phyloP scores from a whole-genome alignment of 2,329 filamentous ascomycete genomes.

The Scedosporium boydii region DNA sequence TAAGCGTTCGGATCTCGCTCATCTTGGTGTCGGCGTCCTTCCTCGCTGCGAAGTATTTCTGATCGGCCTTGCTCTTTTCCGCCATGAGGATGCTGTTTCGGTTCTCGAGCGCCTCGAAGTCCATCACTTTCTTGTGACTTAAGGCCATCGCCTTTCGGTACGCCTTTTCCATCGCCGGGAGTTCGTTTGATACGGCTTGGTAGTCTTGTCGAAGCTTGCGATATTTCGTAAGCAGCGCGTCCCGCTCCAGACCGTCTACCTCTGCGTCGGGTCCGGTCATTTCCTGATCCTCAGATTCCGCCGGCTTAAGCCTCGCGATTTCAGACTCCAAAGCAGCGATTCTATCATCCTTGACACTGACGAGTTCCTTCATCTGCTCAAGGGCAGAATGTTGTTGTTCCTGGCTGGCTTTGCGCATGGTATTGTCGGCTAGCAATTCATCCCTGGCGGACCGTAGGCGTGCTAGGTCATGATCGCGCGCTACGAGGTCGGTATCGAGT shows the following conservation, averaged over 20 bases:
- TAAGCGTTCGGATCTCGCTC: conserved; percentile 67
- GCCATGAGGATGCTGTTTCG: conserved; percentile 63
- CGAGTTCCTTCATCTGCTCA: conserved; percentile 70
- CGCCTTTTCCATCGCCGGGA: conserved; percentile 81
- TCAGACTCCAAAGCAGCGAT: conserved; percentile 78
- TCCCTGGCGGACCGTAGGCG: conserved; percentile 78
- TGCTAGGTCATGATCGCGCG: conserved; percentile 74
- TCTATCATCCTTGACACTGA: conserved; percentile 67
- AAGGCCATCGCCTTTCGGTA: conserved; percentile 83
- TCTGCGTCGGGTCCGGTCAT: conserved; percentile 31
- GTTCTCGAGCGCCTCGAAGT: conserved; percentile 68
- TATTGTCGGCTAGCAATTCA: conserved; percentile 73
- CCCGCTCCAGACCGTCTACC: conserved; percentile 50
- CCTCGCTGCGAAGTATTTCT: conserved; percentile 94
- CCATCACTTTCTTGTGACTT: conserved; percentile 78
- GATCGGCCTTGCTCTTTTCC: conserved; percentile 93
- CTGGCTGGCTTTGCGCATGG: conserved; percentile 67
- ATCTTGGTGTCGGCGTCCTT: conserved; percentile 85
- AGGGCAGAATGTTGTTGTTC: conserved; percentile 64
- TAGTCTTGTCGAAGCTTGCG: conserved; percentile 71
- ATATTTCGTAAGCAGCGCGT: conserved; percentile 67
- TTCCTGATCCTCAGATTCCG: conserved; percentile 29
- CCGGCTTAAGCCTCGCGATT: conserved; percentile 56
- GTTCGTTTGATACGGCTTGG: conserved; percentile 72
- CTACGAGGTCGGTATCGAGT: conserved; percentile 70